Evolutionary conservation across 352 stramenopile genomes (phyloP), one percentile per base, ranked within the genome.

Genomic region (Phytopythium cucurbitacearum): DNA sequence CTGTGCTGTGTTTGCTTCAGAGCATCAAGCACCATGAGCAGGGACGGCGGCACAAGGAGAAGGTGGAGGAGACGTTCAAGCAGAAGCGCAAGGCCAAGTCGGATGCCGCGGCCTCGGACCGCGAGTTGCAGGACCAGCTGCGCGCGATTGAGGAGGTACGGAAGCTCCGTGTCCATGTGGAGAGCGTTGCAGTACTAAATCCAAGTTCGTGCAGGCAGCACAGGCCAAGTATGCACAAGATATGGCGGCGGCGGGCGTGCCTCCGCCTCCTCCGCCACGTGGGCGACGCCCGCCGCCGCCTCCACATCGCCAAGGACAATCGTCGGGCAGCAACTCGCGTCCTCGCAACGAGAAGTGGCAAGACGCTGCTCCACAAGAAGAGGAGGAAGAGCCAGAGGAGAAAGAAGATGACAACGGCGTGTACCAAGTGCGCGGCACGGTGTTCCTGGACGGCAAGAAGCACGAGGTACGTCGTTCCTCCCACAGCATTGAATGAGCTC

Each of bases 11-110:
- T 3, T 39, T 8, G 15, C 32, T 41, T 13, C 55, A 95, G 85
- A 89, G 80, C 56, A 72, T 95, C 57, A 84, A 80, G 51, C 80
- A 90, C 54, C 85, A 95, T 59, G 85, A 95, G 48, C 77, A 92
- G 28, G 80, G 81, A 51, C 55, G 71, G 12, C 74, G 64, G 42
- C 85, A 95, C 69, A 90, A 89, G 67, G 76, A 88, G 15, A 80
- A 74, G 47, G 66, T 92, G 44, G 74, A 92, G 34, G 67, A 81
- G 35, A 73, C 65, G 42, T 69, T 93, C 32, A 89, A 91, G 54
- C 59, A 75, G 34, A 87, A 89, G 59, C 81, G 85, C 57, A 69
- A 88, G 48, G 66, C 69, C 33, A 92, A 93, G 34, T 73, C 69
- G 5, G 74, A 89, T 12, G 78, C 82, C 3, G 58, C 55, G 6